These are phyloP conservation scores for Monosporascus ibericus DNA, from an alignment of 2,329 filamentous ascomycete genomes.

Conservation along the genomic window DNA sequence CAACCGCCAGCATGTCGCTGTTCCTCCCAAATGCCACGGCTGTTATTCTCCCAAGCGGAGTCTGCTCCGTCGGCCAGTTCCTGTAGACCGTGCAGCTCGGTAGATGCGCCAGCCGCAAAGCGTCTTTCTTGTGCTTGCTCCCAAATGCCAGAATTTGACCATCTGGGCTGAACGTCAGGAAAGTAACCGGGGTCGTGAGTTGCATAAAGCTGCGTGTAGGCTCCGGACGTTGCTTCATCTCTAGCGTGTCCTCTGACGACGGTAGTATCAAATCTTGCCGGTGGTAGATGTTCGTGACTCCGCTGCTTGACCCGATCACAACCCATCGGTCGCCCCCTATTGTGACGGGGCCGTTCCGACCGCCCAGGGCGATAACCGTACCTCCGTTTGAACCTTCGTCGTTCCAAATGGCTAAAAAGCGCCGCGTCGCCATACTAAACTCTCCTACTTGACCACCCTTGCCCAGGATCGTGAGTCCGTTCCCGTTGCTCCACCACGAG, in stretches of 20 bases:
- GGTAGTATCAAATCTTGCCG: conserved; percentile 55
- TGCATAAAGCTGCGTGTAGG: conserved; percentile 75
- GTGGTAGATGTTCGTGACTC: conserved; percentile 92
- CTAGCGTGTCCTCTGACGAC: conserved; percentile 33
- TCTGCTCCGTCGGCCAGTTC: conserved; percentile 93
- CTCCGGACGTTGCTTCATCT: conserved; percentile 60
- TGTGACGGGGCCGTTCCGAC: conserved; percentile 50
- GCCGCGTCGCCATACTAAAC: conserved; percentile 64
- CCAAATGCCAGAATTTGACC: conserved; percentile 85
- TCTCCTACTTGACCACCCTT: conserved; percentile 88
- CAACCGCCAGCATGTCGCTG: conserved; percentile 72
- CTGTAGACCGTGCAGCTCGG: conserved; percentile 90
- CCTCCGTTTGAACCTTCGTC: conserved; percentile 87
- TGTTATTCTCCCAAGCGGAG: conserved; percentile 78
- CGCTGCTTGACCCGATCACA: conserved; percentile 76
- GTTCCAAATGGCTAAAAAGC: conserved; percentile 75
- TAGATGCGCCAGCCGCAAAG: conserved; percentile 79
- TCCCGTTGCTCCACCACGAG: conserved; percentile 82
- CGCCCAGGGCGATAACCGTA: conserved; percentile 75
- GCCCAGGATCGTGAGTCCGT: conserved; percentile 74
- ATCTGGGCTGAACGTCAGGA: conserved; percentile 77
- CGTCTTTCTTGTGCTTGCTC: conserved; percentile 82
- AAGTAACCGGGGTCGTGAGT: conserved; percentile 77
- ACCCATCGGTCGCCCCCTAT: conserved; percentile 84
- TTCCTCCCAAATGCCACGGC: conserved; percentile 61